Evolutionary conservation across 2,329 filamentous ascomycete species (phyloP), one percentile per base, ranked within the genome.

Genomic region (Aaosphaeria arxii): DNA sequence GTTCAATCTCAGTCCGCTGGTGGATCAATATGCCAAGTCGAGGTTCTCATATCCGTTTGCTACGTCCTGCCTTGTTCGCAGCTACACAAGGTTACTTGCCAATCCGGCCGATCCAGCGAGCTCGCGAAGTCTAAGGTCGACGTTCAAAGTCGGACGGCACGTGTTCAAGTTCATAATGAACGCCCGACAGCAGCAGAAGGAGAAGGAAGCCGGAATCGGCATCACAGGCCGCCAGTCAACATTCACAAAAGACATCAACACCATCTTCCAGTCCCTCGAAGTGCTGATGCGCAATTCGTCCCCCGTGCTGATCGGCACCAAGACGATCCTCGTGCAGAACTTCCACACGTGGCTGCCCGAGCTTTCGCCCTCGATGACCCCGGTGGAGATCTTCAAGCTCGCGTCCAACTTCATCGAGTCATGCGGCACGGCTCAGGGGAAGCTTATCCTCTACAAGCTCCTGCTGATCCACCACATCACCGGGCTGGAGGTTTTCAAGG

Each of bases 291-390:
- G 86, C 51, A 96, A 90, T 67, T 79, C 85, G 1, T 88, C 90
- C 2, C 88, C 94, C 0, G 85, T 91, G 13, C 76, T 97, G 28
- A 88, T 97, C 11, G 94, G 94, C 32, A 97, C 89, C 54, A 95
- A 99, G 72, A 97, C 94, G 0, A 76, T 99, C 43, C 85, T 95
- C 2, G 91, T 97, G 9, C 94, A 99, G 70, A 90, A 97, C 67
- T 95, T 97, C 67, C 92, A 97, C 65, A 88, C 89, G 0, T 99
- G 94, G 94, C 76, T 99, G n/a, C 92, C 94, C 0, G 92, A 97
- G 65, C 82, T 99, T 7, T 79, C 83, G 0, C 84, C 86, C 1
- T 78, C 94, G 35, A 79, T 97, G 63, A 82, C 81, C 4, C 85
- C 86, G 0, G 87, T 91, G 59, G 92, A 97, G 66, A 92, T 96